Percentiles rank a stretch among this genome's conserved stretches.
These are phyloP conservation scores for Cenchrus americanus DNA, from an alignment of 176 grass and related monocot species.

Conservation along the genomic window DNA sequence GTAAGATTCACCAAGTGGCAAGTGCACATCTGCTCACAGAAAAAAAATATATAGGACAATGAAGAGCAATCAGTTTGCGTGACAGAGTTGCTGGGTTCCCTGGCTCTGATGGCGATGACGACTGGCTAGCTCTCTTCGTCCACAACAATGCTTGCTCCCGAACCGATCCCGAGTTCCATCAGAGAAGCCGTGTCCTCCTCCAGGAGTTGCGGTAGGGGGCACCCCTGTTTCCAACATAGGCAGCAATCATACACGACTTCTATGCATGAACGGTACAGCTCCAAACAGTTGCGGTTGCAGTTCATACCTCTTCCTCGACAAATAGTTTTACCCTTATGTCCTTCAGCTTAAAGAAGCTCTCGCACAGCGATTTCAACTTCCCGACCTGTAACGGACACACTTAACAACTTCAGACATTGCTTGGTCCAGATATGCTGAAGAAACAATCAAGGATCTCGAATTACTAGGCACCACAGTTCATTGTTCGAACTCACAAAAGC, in stretches of 20 bases:
- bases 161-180: slow-evolving; percentile 68
- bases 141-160: slow-evolving; percentile 65
- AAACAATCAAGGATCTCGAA: not conserved
- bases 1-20: not conserved
- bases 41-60: not conserved
- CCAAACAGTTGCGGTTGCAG: not conserved
- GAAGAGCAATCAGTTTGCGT: slow-evolving; percentile 6
- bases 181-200: slow-evolving; percentile 79
- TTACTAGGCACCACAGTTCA: not conserved
- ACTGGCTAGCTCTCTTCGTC: slow-evolving; percentile 83
- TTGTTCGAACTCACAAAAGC: not conserved
- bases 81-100: not conserved
- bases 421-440: not conserved
- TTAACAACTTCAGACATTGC: not conserved
- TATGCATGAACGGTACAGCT: not conserved
- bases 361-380: slow-evolving; percentile 80
- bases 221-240: slow-evolving; percentile 52
- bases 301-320: slow-evolving; percentile 82
- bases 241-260: not conserved
- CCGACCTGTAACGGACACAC: slow-evolving; percentile 53
- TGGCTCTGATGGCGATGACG: not conserved
- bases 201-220: slow-evolving; percentile 60
- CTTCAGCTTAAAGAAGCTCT: slow-evolving; percentile 95
- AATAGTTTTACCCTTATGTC: slow-evolving; percentile 72
- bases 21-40: not conserved